Percentiles rank a stretch among this genome's conserved stretches.
phyloP scores from a whole-genome alignment of 441 rosid species.

The Pelargonium myrrhifolium region DNA sequence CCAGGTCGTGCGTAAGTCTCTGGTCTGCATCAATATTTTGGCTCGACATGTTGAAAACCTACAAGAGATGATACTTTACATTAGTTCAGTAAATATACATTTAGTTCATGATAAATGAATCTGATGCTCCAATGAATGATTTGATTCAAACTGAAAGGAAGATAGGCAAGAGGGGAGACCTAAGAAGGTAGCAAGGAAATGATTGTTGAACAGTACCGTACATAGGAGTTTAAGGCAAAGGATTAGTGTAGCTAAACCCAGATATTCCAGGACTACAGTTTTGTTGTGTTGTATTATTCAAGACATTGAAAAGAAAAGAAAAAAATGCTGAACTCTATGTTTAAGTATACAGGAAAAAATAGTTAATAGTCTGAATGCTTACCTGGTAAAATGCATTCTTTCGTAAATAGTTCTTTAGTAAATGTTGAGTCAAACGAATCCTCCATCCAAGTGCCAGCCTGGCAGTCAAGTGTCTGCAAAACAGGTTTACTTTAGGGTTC shows the following conservation, averaged over 20 bases:
- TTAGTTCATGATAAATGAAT: no score
- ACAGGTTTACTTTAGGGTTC: background rate
- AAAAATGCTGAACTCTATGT: background rate
- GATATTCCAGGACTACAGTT: background rate
- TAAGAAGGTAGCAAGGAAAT: background rate
- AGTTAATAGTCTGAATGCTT: constrained; percentile 6
- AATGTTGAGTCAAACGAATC: constrained; percentile 83
- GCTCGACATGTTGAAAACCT: constrained; percentile 93
- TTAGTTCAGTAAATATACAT: background rate
- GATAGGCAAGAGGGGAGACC: background rate
- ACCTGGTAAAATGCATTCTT: constrained; percentile 97
- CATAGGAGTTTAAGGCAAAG: background rate
- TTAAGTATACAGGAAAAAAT: background rate
- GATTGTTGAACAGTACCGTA: background rate
- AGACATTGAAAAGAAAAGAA: background rate
- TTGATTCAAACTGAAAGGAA: background rate
- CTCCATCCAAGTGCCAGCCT: constrained; percentile 98
- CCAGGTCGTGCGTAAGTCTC: constrained; percentile 93
- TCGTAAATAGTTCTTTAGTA: constrained; percentile 78
- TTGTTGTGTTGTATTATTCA: background rate
- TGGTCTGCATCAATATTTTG: constrained; percentile 93
- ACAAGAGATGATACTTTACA: constrained; percentile 18
- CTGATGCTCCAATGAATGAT: background rate
- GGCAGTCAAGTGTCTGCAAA: constrained; percentile 71
- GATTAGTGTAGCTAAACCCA: background rate